Conservation (phyloP, 2,329 filamentous ascomycete species). For the Aspergillus sp. region DNA sequence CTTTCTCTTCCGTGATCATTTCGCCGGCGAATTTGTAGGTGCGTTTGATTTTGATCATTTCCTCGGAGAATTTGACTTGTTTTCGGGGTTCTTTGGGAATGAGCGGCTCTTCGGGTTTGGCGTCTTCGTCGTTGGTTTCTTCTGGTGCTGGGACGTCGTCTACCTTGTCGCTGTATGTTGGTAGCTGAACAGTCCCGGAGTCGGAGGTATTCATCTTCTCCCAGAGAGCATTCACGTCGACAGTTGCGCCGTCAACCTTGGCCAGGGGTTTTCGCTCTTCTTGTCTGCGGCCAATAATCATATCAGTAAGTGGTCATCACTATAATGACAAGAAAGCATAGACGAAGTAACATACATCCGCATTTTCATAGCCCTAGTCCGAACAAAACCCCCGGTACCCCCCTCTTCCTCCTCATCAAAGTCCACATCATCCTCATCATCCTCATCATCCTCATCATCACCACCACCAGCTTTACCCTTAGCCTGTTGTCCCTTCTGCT, state of each 20-base stretch:
- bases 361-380: constrained; percentile 46
- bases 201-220: constrained; percentile 40
- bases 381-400: constrained; percentile 45
- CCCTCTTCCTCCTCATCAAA: constrained; percentile 36
- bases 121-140: constrained; percentile 11
- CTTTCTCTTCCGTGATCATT: constrained; percentile 46
- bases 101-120: constrained; percentile 4
- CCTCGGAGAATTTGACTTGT: constrained; percentile 23
- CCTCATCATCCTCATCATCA: constrained; percentile 22
- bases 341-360: constrained; percentile 30
- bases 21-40: constrained; percentile 53
- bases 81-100: constrained; percentile 6
- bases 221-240: constrained; percentile 50
- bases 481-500: constrained; percentile 27
- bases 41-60: constrained; percentile 48
- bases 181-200: constrained; percentile 6
- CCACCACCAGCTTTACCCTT: constrained; percentile 22
- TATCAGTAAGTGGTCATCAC: no score
- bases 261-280: constrained; percentile 42
- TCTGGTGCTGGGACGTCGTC: constrained; percentile 8
- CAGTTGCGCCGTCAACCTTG: constrained; percentile 43
- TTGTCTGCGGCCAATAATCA: constrained; percentile 22
- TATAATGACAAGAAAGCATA: neutral
- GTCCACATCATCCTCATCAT: constrained; percentile 31
- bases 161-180: constrained; percentile 12